Base-by-base conservation (phyloP, 1,284 basidiomycete genomes). In the Malassezia obtusa region DNA sequence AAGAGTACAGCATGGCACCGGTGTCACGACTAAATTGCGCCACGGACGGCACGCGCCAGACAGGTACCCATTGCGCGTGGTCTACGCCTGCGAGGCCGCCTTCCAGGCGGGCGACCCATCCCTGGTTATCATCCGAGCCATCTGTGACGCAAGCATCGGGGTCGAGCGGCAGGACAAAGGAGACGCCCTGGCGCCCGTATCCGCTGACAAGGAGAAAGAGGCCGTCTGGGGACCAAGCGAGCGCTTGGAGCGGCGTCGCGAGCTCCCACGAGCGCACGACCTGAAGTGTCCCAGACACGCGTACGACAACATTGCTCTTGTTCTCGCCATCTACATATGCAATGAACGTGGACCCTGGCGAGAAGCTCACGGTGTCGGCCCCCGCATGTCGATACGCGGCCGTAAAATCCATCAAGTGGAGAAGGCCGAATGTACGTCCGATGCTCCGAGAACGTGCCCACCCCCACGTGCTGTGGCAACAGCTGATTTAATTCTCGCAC, bases 261-360 rank as follows among this genome's bases (percentile, higher is more conserved):
- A 69, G 57, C 7, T 56, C 49, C 67, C 67, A 69, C 31, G 55
- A 59, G n/a, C 63, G 60, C 31, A 67, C 64, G 19, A 69, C 47
- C 33, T 69, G 64, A 9, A 69, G 46, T 1, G 63, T 69, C n/a
- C 61, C 63, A 43, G 61, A 59, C 31, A 64, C 62, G 11, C 67
- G 43, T 10, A 69, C 61, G 0, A 63, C 49, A 17, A 67, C 49
- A 2, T 60, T 54, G 10, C 21, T 45, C 4, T 33, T 11, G 39
- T 50, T 38, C 6, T 49, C 45, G 14, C 62, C 65, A 2, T 52
- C 59, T 1, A 67, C 53, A 9, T 61, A 69, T 22, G 65, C 65
- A 12, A 69, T 38, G 45, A 69, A 69, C 30, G 65, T 69, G 2
- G 67, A 69, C 21, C 65, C 65, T 1, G 67, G 67, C n/a, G 67